Conservation (phyloP, 495 filamentous ascomycete species). For the Physcia stellaris region DNA sequence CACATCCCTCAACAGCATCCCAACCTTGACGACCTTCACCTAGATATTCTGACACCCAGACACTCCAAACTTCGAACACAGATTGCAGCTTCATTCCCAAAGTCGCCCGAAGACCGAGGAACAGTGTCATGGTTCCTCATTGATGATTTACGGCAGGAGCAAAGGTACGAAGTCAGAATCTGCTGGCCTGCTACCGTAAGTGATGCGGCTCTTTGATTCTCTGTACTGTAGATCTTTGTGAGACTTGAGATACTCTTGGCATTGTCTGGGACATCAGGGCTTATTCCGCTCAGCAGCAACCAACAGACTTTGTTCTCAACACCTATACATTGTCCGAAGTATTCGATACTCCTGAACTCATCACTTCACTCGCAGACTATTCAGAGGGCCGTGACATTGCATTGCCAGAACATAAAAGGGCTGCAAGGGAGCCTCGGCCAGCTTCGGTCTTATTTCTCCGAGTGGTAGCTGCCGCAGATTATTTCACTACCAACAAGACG, state of each 20-base stretch:
- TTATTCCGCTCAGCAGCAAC: conserved; percentile 47
- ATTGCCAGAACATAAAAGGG: neutral
- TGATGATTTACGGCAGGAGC: conserved; percentile 53
- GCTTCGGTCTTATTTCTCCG: conserved; percentile 72
- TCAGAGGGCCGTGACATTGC: conserved; percentile 35
- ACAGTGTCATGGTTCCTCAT: conserved; percentile 70
- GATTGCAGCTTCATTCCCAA: conserved; percentile 55
- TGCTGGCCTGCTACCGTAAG: conserved; percentile 91
- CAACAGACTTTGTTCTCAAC: conserved; percentile 62
- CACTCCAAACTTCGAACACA: conserved; percentile 41
- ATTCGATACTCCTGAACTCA: conserved; percentile 43
- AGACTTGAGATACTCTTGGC: neutral
- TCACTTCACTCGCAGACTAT: conserved; percentile 50
- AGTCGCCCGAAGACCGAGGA: conserved; percentile 35
- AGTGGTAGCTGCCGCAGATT: conserved; percentile 66
- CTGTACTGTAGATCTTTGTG: neutral
- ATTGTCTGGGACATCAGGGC: neutral
- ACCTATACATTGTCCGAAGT: conserved; percentile 45
- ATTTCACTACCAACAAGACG: conserved; percentile 55
- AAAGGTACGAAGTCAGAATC: conserved; percentile 81
- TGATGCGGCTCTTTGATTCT: conserved; percentile 14
- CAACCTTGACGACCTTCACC: conserved; percentile 47
- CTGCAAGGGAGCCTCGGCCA: conserved; percentile 13
- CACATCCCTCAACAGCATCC: conserved; percentile 40
- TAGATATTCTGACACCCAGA: conserved; percentile 48